phyloP scores from a whole-genome alignment of 371 early-diverging fungal genomes.

The Pancytospora philotis region DNA sequence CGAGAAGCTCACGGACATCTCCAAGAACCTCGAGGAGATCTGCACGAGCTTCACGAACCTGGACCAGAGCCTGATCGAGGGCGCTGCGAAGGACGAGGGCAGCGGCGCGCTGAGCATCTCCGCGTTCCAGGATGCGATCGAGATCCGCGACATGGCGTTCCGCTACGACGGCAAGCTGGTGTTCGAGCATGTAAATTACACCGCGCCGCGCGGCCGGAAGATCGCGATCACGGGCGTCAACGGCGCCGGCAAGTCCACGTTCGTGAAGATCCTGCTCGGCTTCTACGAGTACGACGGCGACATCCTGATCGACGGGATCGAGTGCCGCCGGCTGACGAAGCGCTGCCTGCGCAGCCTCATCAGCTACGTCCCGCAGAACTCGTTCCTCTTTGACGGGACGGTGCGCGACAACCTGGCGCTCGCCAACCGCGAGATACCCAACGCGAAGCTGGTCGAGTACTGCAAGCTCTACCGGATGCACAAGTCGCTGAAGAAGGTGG shows the following conservation, averaged over 20 bases:
- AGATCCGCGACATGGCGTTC: constrained; percentile 24
- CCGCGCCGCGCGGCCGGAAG: constrained; percentile 48
- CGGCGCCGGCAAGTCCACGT: constrained; percentile 60
- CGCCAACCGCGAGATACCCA: constrained; percentile 47
- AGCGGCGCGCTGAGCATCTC: not conserved
- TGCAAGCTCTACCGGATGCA: constrained; percentile 65
- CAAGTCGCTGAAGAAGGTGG: constrained; percentile 58
- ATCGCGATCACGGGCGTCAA: constrained; percentile 66
- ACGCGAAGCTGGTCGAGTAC: constrained; percentile 62
- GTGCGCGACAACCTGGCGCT: constrained; percentile 70
- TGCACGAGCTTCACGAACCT: constrained; percentile 9
- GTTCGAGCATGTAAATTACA: constrained; percentile 41
- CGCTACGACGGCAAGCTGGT: constrained; percentile 17
- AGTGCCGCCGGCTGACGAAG: constrained; percentile 63
- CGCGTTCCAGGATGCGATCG: constrained; percentile 23
- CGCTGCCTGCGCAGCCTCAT: constrained; percentile 64
- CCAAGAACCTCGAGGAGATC: not conserved
- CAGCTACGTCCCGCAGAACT: constrained; percentile 72
- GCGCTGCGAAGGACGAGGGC: constrained; percentile 5
- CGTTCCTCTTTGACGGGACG: constrained; percentile 69
- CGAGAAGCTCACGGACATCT: constrained; percentile 1
- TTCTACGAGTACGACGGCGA: constrained; percentile 61
- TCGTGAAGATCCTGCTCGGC: constrained; percentile 53
- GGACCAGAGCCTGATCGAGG: constrained; percentile 10
- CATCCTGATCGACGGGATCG: constrained; percentile 56